Evolutionary conservation across 2,329 filamentous ascomycete genomes (phyloP), one percentile per base, ranked within the genome.

Genomic region (Penicillium sp.): DNA sequence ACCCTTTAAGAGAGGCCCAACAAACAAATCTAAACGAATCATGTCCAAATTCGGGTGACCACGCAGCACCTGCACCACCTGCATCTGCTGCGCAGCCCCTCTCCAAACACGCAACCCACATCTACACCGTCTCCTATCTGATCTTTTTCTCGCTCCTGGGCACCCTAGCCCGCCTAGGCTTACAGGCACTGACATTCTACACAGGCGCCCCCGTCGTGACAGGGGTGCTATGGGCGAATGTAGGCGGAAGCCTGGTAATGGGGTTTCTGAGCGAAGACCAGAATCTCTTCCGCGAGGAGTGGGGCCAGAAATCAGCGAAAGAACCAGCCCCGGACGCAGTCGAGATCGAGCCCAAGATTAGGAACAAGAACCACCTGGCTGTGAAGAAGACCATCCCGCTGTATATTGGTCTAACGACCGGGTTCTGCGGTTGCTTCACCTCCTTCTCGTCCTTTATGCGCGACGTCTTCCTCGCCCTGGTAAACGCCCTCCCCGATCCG

Each of bases 381-480:
- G 71, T 75, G 26, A 95, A 95, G 65, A 95, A 94, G 72, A 87
- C 86, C 0, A 85, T 95, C 26, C 90, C 91, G 0, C 75, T 95
- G 0, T 95, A 94, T 64, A 85, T 95, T 51, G 90, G 87, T 44
- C 79, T 96, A 6, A 81, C 87, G 0, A 95, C 86, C 0, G 91
- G 86, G 10, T 93, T 93, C 67, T 95, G 88, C 61, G 88, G 91
- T 54, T 90, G 86, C 57, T 87, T 93, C 62, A 96, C 90, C 0
- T 90, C 85, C 9, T 95, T 95, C 69, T 95, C 89, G 0, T 82
- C 84, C 19, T 94, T 95, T 64, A 83, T 90, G 41, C 79, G 87
- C 6, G 90, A 95, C 60, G 70, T 77, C 13, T 95, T 94, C 64
- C 77, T 95, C 21, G 84, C 87, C 0, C 70, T 94, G 17, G 83